Base-by-base conservation (phyloP, 805 yeast species). In the Cyberlindnera samutprakarnensis region DNA sequence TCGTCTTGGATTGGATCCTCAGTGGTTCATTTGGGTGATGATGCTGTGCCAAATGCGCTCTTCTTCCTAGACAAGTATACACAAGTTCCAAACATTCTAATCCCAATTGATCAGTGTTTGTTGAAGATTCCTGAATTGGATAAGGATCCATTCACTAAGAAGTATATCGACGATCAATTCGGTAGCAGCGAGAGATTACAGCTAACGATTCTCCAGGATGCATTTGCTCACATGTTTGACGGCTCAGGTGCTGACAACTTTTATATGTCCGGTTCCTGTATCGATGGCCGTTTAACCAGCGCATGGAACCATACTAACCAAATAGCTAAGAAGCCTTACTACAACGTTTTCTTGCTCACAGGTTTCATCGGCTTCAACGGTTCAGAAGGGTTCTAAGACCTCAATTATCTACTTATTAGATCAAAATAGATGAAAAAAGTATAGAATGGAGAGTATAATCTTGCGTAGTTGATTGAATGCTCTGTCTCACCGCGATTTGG, bases 181-280 rank as follows among this genome's bases (percentile, higher is more conserved):
- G 77, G 71, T 0, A 59, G 72, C 1, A 61, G 68, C 2, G 71
- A 70, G 18, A 69, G 64, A n/a, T 56, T 82, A 37, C 66, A 75
- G 44, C 54, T 67, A 34, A 57, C 53, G 8, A 63, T 65, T 19
- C 38, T 61, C 17, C 64, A 59, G 31, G 66, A 62, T 36, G 62
- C 64, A 1, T 62, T 56, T 38, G 62, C 66, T 4, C 67, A 62
- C 38, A 62, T 62, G 66, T 61, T 79, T 53, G 86, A 80, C 52
- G 88, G 92, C 2, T 76, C 85, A 8, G 94, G 94, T 29, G 87
- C 88, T 8, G 86, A 81, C 49, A 82, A 82, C 53, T 82, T 78
- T 53, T 81, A 77, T 51, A 81, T 80, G 66, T 84, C 87, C 19
- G 94, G 94, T 2, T 75, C 84, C 3, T 82, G 94, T 57, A 82